Evolutionary conservation across 306 rosid species (phyloP), one percentile per base, ranked within the genome.

Genomic region (Quercus alba): DNA sequence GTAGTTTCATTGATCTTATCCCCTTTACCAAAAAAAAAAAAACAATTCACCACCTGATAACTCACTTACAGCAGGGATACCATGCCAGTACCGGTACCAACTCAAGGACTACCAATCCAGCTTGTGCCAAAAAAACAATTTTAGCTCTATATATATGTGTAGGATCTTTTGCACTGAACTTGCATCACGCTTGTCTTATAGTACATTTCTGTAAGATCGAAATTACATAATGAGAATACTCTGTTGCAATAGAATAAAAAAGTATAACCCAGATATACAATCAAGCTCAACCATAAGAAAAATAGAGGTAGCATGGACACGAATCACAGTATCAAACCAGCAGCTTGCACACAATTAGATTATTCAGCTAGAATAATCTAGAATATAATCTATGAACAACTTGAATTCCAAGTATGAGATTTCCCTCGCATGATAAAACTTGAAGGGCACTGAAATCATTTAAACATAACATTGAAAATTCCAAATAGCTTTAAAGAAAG

Each of bases 41-140:
- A 31, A 55, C 91, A 66, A 88, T 94, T 52, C 98, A 94, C 79
- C 80, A 88, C 71, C 75, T 94, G 6, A 90, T 94, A 41, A 90
- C 97, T 2, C 81, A 41, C 76, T 52, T 89, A 83, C 74, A 83
- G 57, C 0, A 85, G 98, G 84, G 94, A 84, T 82, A 94, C 93
- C 35, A 80, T 55, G 83, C 89, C 85, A 25, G 76, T 62, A n/a
- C n/a, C n/a, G n/a, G n/a, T n/a, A 38, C 97, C 97, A 3, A 80
- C 84, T 63, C 83, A 82, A 78, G 97, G 97, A 20, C 79, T 92
- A 1, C 91, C 90, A 0, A 30, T 89, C 64, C 81, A 88, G 71
- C 73, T 89, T 81, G 76, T 20, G 68, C 89, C 89, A 63, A 89
- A 83, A 83, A 78, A 52, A 76, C 26, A 20, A 13, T 28, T 81